These are phyloP conservation scores for Termitomyces sp. DNA, from an alignment of 768 basidiomycete species.

Conservation along the genomic window DNA sequence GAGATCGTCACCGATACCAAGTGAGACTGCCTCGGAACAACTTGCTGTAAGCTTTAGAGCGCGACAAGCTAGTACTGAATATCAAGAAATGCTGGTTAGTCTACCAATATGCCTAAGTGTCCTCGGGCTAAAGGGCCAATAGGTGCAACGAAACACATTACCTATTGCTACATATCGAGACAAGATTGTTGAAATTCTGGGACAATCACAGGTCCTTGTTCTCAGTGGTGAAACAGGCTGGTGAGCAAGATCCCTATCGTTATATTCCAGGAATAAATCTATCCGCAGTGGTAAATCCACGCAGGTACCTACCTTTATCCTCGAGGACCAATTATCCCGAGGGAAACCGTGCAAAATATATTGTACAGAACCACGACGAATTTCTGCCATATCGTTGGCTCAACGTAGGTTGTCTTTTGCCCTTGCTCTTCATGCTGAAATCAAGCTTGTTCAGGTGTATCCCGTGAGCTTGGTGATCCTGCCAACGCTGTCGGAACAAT, in stretches of 20 bases:
- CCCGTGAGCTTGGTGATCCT: slow-evolving; percentile 85
- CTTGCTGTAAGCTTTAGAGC: slow-evolving; percentile 52
- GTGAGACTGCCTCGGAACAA: slow-evolving; percentile 35
- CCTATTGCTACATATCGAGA: slow-evolving; percentile 85
- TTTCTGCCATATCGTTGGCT: slow-evolving; percentile 93
- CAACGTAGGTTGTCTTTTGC: slow-evolving; percentile 45
- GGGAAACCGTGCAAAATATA: slow-evolving; percentile 87
- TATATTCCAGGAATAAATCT: neutral
- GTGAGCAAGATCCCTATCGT: slow-evolving; percentile 17
- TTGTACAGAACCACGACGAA: slow-evolving; percentile 93
- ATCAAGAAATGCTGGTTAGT: slow-evolving; percentile 87
- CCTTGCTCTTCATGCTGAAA: slow-evolving; percentile 2
- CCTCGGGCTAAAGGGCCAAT: neutral
- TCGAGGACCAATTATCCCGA: slow-evolving; percentile 80
- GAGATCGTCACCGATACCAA: slow-evolving; percentile 8
- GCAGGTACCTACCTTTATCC: slow-evolving; percentile 88
- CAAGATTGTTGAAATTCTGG: slow-evolving; percentile 63
- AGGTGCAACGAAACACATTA: slow-evolving; percentile 71
- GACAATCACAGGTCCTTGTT: slow-evolving; percentile 77
- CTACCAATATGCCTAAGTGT: neutral
- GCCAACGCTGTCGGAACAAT: slow-evolving; percentile 70
- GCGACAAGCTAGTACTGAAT: slow-evolving; percentile 58
- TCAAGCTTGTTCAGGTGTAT: slow-evolving; percentile 45
- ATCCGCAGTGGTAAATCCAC: slow-evolving; percentile 86
- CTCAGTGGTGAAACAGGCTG: slow-evolving; percentile 53